Base-by-base conservation (phyloP, 2,329 filamentous ascomycete genomes). In the Blumeria graminis region DNA sequence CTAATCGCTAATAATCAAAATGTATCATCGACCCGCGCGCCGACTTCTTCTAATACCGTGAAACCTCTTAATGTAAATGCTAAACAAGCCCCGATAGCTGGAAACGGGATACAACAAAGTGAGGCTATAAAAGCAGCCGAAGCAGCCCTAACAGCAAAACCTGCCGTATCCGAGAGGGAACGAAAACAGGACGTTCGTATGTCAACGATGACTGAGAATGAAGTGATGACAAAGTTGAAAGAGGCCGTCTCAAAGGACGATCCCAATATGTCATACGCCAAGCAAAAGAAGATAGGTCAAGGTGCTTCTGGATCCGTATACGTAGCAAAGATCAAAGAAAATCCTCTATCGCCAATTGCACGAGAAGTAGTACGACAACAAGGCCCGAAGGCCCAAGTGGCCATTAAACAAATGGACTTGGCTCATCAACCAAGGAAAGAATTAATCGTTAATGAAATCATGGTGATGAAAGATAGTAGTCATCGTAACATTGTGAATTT, bases 401-500 rank as follows among this genome's bases (percentile, higher is more conserved):
- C 92, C 45, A 98, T 98, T 68, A 98, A 98, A 73, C 92, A 98
- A 72, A 98, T 98, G 92, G 92, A 98, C 71, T 78, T 98, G 57
- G 87, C 90, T 55, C 92, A 94, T 67, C 92, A 98, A 69, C 92
- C 92, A 52, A 78, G 92, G 58, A 98, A 98, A 74, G 92, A 98
- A 70, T 73, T 98, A 65, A 98, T 98, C 66, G 92, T 98, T 56
- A 98, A 98, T 69, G 92, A 98, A 67, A 98, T 98, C 66, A 93
- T 98, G 72, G 92, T 98, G 58, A 98, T 98, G 92, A 95, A 96
- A 73, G 92, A 98, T 71, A 94, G 87, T 74, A 86, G 89, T 68
- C 92, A 98, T 69, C 82, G 84, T 59, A 98, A 98, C 70, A 98
- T 98, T 73, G 92, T 98, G 70, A 98, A 98, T 71, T 98, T 94